Evolutionary conservation across 129 eudicot genomes (phyloP).

Genomic region (Flaveria brownii): DNA sequence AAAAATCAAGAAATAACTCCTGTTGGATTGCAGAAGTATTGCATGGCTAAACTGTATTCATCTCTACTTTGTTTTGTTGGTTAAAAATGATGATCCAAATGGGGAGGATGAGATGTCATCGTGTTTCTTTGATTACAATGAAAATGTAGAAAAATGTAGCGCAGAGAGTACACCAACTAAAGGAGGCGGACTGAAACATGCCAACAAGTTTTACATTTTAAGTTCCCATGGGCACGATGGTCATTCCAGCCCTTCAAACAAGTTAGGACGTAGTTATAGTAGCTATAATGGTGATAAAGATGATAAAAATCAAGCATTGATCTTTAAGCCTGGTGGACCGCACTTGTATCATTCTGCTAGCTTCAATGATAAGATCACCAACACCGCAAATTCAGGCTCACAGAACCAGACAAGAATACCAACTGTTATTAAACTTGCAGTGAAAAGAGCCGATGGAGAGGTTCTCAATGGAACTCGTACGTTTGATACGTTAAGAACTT

Average conservation of each 20-base stretch:
- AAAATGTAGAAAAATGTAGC: too few species aligned
- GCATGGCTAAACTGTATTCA: not conserved
- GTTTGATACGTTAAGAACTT: constrained; percentile 21
- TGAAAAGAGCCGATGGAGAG: constrained; percentile 50
- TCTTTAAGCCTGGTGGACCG: constrained; percentile 52
- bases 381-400: constrained; percentile 35
- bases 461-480: constrained; percentile 50
- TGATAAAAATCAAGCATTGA: constrained; percentile 46
- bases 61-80: not conserved
- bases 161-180: too few species aligned
- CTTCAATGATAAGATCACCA: constrained; percentile 58
- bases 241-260: constrained; percentile 38
- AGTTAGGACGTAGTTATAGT: constrained; percentile 57
- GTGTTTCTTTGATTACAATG: too few species aligned
- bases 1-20: too few species aligned
- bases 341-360: constrained; percentile 63
- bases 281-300: constrained; percentile 61
- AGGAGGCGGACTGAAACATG: not conserved
- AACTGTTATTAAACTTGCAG: constrained; percentile 63
- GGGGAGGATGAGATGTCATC: constrained; percentile 27
- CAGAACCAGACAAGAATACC: constrained; percentile 59
- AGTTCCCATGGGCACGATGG: constrained; percentile 36
- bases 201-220: not conserved
- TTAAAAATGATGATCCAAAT: constrained; percentile 34
- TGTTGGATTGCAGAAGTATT: constrained; percentile 11